Conservation (phyloP, 108 stramenopile genomes). For the Stephanodiscus minutulus region DNA sequence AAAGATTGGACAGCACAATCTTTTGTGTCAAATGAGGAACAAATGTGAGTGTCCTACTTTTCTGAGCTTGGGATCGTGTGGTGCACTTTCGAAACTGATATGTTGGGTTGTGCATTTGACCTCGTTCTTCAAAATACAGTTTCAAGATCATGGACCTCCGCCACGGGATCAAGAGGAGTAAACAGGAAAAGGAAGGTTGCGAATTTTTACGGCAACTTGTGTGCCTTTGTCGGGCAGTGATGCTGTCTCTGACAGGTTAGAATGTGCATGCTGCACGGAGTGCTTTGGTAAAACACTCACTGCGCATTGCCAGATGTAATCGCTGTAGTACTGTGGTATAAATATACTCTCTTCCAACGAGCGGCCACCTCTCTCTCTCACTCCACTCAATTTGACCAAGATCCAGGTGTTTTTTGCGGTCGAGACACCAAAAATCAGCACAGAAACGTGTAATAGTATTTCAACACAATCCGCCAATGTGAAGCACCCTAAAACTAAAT, state of each 20-base stretch:
- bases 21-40: constrained; percentile 20
- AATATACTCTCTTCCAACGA: too few species aligned
- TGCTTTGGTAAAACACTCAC: constrained; percentile 17
- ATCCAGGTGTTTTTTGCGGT: too few species aligned
- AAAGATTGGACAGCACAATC: constrained; percentile 14
- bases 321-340: too few species aligned
- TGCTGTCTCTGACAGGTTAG: constrained; percentile 8
- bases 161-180: constrained; percentile 2
- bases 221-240: constrained; percentile 1
- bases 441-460: too few species aligned
- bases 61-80: background rate
- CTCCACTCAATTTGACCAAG: too few species aligned
- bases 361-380: too few species aligned
- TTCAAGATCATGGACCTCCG: background rate
- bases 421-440: too few species aligned
- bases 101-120: background rate
- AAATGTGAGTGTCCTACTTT: background rate
- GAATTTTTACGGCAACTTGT: constrained; percentile 17
- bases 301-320: too few species aligned
- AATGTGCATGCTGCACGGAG: constrained; percentile 15
- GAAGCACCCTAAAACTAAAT: too few species aligned
- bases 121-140: background rate
- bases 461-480: too few species aligned
- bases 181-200: background rate
- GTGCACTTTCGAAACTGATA: background rate